Base-by-base conservation (phyloP, 2,329 filamentous ascomycete species). In the Trichoderma pleuroti region DNA sequence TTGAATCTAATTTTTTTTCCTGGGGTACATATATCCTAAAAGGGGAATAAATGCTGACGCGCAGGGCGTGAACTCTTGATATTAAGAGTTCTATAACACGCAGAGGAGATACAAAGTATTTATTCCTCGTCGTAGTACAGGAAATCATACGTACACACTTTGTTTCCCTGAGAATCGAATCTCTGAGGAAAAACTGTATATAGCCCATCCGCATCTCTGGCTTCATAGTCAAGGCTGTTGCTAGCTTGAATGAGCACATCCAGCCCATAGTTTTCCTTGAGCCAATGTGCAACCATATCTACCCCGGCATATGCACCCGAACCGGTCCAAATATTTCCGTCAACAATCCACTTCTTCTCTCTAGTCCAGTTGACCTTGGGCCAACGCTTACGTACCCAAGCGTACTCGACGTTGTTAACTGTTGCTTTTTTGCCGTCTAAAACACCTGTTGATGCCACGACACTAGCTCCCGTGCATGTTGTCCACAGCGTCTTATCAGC, bases 311-410 rank as follows among this genome's bases (percentile, higher is more conserved):
- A 75, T 0, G 84, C 82, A 18, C 84, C 84, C 1, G 79, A 79
- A 0, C 80, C 80, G 3, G 84, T 85, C 84, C 84, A 85, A 28
- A 85, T 77, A 42, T 84, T 84, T 1, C 78, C 81, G 60, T 85
- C 82, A 0, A 81, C 68, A 67, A 84, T 75, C 82, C 83, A 86
- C 72, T 84, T 81, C 70, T 79, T 79, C 54, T 83, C 78, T 26
- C 73, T 77, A 1, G 79, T 79, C 84, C 83, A 85, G 5, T 83
- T 80, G 12, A 85, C 82, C 1, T 81, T 77, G 0, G 83, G 81
- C 6, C 76, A 79, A 9, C 74, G 72, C 26, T 77, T 72, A 63
- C 75, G 78, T 0, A 80, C 74, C 68, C 74, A 75, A 1, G 75
- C 74, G 61, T 79, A 77, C 2, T 74, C 74, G 0, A 75, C 70